Evolutionary conservation across 352 stramenopile species (phyloP).

Genomic region (Globisporangium spinosum): DNA sequence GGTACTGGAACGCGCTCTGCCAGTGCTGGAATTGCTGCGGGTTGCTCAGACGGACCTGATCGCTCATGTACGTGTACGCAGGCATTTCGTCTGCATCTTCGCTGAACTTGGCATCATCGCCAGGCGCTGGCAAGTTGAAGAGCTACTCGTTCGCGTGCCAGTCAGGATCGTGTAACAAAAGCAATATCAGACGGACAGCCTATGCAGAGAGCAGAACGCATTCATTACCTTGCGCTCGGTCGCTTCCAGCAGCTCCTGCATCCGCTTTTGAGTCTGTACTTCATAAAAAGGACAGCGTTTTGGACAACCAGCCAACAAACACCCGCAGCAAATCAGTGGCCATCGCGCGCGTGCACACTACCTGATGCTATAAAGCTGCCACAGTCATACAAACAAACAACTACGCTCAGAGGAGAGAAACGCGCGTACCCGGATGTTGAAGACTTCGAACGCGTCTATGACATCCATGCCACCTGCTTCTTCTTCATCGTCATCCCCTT

Average conservation of each 20-base stretch:
- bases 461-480: constrained; percentile 14
- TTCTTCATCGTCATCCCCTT: neutral
- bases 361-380: neutral
- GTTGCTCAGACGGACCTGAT: constrained; percentile 37
- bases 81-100: constrained; percentile 19
- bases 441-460: constrained; percentile 50
- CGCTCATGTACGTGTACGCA: constrained; percentile 45
- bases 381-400: neutral
- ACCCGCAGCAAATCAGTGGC: no score
- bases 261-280: constrained; percentile 36
- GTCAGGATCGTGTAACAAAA: neutral
- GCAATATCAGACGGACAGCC: neutral
- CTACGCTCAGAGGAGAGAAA: neutral
- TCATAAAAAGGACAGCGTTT: neutral
- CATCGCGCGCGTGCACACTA: no score
- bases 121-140: neutral
- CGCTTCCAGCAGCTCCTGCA: constrained; percentile 30
- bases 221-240: constrained; percentile 25
- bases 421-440: constrained; percentile 36
- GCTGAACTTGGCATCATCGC: neutral
- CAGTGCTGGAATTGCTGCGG: constrained; percentile 44
- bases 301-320: neutral
- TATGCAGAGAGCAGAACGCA: neutral
- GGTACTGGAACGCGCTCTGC: constrained; percentile 45
- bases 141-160: neutral